Percentiles rank a stretch among this genome's conserved stretches.
These are phyloP conservation scores for Eucalyptus shirleyi DNA, from an alignment of 345 rosid species.

Conservation along the genomic window DNA sequence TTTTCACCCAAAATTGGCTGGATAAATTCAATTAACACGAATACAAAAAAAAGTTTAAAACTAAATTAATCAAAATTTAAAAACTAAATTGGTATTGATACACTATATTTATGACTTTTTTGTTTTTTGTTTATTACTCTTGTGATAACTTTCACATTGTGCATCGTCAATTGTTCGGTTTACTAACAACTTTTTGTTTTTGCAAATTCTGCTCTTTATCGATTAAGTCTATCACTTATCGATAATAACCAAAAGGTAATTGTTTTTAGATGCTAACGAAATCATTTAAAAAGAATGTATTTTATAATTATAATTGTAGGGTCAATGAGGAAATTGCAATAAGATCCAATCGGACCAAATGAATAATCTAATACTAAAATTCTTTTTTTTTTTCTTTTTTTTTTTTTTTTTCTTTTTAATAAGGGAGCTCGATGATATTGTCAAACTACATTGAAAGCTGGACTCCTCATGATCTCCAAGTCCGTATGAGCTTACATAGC, in stretches of 20 bases:
- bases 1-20: rapidly evolving
- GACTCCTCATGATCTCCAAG: neutral
- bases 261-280: rapidly evolving
- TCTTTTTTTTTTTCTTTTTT: too few relatives aligned
- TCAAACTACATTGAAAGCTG: neutral
- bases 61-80: too few relatives aligned
- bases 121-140: too few relatives aligned
- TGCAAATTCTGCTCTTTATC: neutral
- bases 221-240: neutral
- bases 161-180: rapidly evolving
- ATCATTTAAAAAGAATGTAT: neutral
- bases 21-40: too few relatives aligned
- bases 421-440: neutral
- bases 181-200: neutral
- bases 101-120: too few relatives aligned
- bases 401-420: too few relatives aligned
- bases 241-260: neutral
- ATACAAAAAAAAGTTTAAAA: too few relatives aligned
- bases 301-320: neutral
- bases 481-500: neutral
- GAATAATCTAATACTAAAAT: neutral
- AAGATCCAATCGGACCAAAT: neutral
- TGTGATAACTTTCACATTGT: neutral
- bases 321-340: neutral
- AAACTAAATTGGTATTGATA: too few relatives aligned